phyloP scores from a whole-genome alignment of 108 stramenopile species.

The Conticribra weissflogii region DNA sequence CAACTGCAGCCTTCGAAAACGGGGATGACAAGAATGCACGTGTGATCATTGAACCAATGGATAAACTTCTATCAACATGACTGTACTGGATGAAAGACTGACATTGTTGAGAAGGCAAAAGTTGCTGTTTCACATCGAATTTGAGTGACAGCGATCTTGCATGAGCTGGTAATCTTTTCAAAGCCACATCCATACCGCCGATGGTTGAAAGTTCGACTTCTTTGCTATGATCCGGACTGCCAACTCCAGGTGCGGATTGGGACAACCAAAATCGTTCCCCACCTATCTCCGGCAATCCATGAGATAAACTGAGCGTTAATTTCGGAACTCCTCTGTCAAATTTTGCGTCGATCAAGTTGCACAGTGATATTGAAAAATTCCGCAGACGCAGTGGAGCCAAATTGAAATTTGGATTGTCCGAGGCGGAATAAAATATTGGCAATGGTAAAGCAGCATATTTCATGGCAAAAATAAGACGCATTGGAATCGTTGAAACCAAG shows the following conservation, averaged over 20 bases:
- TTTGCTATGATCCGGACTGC: background rate
- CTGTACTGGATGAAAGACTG: constrained; percentile 32
- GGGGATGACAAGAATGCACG: constrained; percentile 32
- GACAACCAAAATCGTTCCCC: constrained; percentile 16
- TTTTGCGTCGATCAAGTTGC: too few species aligned
- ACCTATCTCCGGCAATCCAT: constrained; percentile 19
- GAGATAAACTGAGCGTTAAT: constrained; percentile 25
- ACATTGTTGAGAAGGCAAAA: constrained; percentile 24
- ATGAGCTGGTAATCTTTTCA: too few species aligned
- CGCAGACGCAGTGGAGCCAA: too few species aligned
- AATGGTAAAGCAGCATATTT: constrained; percentile 3
- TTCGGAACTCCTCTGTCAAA: too few species aligned
- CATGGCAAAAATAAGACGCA: constrained; percentile 12
- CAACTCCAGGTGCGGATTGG: background rate
- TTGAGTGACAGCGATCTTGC: constrained; percentile 11
- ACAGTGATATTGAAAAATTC: too few species aligned
- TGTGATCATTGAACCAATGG: constrained; percentile 32
- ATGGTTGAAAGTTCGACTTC: background rate
- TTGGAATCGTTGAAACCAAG: too few species aligned
- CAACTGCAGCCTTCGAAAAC: constrained; percentile 35
- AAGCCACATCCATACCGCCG: background rate
- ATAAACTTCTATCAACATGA: constrained; percentile 16
- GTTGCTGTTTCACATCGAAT: constrained; percentile 30
- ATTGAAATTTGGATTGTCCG: constrained; percentile 13
- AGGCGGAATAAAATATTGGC: constrained; percentile 6